Conservation (phyloP, 2,329 filamentous ascomycete species). For the Hirsutella rhossiliensis region DNA sequence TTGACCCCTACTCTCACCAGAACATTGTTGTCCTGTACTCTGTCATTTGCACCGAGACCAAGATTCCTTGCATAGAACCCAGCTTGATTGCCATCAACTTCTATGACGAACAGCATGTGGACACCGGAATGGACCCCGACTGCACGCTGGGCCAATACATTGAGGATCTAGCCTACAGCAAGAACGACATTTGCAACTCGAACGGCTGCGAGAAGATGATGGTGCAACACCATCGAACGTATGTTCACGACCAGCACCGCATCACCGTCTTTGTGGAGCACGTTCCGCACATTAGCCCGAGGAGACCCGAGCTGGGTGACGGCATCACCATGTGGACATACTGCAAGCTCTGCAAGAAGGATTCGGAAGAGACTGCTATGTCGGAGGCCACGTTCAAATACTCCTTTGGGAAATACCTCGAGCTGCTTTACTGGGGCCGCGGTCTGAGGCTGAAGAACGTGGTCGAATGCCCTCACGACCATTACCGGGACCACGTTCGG, state of each 20-base stretch:
- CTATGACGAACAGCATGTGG: constrained; percentile 83
- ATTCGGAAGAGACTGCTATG: constrained; percentile 84
- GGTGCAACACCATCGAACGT: constrained; percentile 88
- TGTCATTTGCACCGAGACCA: constrained; percentile 83
- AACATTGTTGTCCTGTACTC: constrained; percentile 94
- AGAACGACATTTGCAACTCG: constrained; percentile 64
- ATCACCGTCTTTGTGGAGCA: constrained; percentile 79
- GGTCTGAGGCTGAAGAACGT: constrained; percentile 63
- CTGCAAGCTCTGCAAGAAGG: constrained; percentile 82
- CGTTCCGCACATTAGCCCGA: constrained; percentile 29
- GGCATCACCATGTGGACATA: constrained; percentile 96
- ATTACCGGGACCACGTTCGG: constrained; percentile 81
- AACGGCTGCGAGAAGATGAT: constrained; percentile 82
- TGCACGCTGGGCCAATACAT: constrained; percentile 93
- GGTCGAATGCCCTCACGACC: constrained; percentile 72
- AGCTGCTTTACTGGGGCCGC: constrained; percentile 90
- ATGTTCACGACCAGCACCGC: constrained; percentile 91
- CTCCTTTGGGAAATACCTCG: constrained; percentile 96
- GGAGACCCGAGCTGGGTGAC: constrained; percentile 30
- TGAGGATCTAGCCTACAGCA: constrained; percentile 71
- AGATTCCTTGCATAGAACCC: constrained; percentile 85
- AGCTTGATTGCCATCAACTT: constrained; percentile 84
- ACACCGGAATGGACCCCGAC: constrained; percentile 62
- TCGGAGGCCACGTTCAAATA: constrained; percentile 95
- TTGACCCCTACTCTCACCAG: constrained; percentile 91